A percentile compares a stretch with the other conserved stretches of the same genome.
Conservation (phyloP, 1,284 basidiomycete species). For the Ganoderma lingzhi region DNA sequence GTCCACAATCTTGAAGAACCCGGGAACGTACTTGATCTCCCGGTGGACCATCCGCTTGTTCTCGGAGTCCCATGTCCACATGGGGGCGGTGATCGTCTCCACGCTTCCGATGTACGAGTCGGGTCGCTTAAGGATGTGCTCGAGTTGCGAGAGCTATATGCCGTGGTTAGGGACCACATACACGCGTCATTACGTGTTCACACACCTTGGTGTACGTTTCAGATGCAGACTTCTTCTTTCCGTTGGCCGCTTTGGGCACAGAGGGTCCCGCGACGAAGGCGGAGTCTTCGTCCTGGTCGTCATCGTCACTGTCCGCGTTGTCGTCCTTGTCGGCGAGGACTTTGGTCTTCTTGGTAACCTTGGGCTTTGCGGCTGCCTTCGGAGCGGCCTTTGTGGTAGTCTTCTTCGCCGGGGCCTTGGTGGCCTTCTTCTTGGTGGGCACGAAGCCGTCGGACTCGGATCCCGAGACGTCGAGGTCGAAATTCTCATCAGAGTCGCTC, state of each 20-base stretch:
- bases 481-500: conserved; percentile 75
- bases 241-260: conserved; percentile 39
- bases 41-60: conserved; percentile 83
- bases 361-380: conserved; percentile 58
- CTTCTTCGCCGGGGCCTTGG: conserved; percentile 46
- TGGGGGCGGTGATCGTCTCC: conserved; percentile 82
- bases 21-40: conserved; percentile 94
- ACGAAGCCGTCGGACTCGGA: conserved; percentile 70
- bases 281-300: conserved; percentile 52
- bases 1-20: conserved; percentile 99
- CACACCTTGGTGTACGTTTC: conserved; percentile 93
- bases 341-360: conserved; percentile 81
- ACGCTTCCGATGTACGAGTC: conserved; percentile 99
- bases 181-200: conserved; percentile 14
- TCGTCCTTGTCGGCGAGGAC: conserved; percentile 70
- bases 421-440: conserved; percentile 66
- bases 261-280: conserved; percentile 43
- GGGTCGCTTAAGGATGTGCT: conserved; percentile 96
- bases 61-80: conserved; percentile 90
- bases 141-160: conserved; percentile 89
- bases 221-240: conserved; percentile 87
- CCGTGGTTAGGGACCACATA: conserved; percentile 14
- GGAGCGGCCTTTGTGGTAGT: conserved; percentile 49
- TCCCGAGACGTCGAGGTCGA: conserved; percentile 67
- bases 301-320: conserved; percentile 54